A percentile compares a stretch with the other conserved stretches of the same genome.
These are phyloP conservation scores for Fusarium sp. DNA, from an alignment of 2,329 filamentous ascomycete genomes.

Conservation along the genomic window DNA sequence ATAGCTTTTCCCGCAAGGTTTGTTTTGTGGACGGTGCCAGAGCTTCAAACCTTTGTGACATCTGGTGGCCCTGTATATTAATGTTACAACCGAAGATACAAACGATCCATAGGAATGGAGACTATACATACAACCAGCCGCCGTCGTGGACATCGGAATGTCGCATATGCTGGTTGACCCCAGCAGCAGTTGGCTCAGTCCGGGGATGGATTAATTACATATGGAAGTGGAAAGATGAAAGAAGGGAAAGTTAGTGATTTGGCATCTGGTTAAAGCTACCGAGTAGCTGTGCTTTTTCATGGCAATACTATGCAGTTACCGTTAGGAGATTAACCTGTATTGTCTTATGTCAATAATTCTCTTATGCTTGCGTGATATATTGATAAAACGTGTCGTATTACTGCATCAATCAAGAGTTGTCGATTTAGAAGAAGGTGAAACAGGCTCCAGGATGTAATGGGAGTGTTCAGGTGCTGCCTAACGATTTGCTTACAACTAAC, in stretches of 20 bases:
- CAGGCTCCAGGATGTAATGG: neutral
- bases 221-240: constrained; percentile 21
- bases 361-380: neutral
- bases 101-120: neutral
- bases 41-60: constrained; percentile 1
- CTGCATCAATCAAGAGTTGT: neutral
- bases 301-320: constrained; percentile 23
- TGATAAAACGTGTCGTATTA: neutral
- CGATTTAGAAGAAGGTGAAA: neutral
- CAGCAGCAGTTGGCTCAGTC: neutral
- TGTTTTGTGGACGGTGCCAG: neutral
- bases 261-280: constrained; percentile 5
- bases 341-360: neutral
- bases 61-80: constrained; percentile 37
- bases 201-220: constrained; percentile 25
- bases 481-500: neutral
- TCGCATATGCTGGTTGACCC: neutral
- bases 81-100: constrained; percentile 16
- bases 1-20: constrained; percentile 8
- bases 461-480: neutral
- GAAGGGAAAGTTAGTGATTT: constrained; percentile 16
- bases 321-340: constrained; percentile 6
- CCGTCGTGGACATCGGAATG: constrained; percentile 5
- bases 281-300: neutral
- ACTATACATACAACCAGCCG: neutral